Conservation (phyloP, 1,284 basidiomycete species). For the Malassezia sympodialis region DNA sequence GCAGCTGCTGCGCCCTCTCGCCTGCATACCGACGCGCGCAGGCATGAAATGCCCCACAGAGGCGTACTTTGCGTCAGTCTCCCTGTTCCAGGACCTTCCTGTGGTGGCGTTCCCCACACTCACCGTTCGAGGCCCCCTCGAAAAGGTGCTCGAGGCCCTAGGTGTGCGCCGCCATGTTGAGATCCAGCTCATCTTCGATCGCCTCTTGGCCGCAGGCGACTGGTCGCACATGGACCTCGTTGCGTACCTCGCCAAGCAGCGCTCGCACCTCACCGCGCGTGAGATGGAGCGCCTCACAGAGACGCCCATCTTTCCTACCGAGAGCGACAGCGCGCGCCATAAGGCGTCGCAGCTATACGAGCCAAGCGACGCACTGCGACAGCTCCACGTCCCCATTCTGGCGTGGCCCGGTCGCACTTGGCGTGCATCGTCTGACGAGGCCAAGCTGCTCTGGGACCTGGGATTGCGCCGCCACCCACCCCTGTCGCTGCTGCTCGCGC, state of each 20-base stretch:
- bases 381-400: conserved; percentile 68
- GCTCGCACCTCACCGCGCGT: conserved; percentile 58
- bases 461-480: conserved; percentile 68
- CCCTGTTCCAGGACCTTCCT: conserved; percentile 72
- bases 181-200: conserved; percentile 50
- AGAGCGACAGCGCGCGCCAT: conserved; percentile 49
- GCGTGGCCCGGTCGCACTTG: conserved; percentile 64
- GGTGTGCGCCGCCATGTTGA: conserved; percentile 83
- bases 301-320: conserved; percentile 67
- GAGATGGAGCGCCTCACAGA: conserved; percentile 66
- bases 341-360: conserved; percentile 57
- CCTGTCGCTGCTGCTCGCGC: conserved; percentile 54
- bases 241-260: conserved; percentile 66
- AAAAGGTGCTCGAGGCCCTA: conserved; percentile 65
- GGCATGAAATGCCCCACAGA: conserved; percentile 67
- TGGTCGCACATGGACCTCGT: conserved; percentile 50
- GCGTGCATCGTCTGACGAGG: conserved; percentile 51
- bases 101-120: conserved; percentile 65
- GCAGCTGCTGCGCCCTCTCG: conserved; percentile 56
- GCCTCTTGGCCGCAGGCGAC: conserved; percentile 49
- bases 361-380: conserved; percentile 63
- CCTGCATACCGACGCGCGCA: conserved; percentile 72
- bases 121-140: conserved; percentile 62
- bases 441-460: conserved; percentile 69
- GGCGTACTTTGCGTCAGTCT: conserved; percentile 77